Percentiles rank a stretch among this genome's conserved stretches.
Evolutionary conservation across 2,329 filamentous ascomycete species (phyloP).

Genomic region (Sclerotinia spermophila): DNA sequence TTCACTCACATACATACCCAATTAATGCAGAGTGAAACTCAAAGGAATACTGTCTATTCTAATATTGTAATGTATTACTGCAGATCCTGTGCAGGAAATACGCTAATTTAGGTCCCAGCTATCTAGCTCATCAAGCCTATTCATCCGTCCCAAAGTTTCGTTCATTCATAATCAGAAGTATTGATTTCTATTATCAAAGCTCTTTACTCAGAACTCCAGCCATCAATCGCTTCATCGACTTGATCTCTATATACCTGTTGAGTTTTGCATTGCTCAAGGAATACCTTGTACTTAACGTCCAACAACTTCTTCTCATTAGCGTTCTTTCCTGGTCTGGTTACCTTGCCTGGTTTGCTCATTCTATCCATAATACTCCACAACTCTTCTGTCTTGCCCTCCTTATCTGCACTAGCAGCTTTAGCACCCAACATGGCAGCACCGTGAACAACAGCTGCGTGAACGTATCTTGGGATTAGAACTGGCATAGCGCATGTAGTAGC

Average conservation of each 20-base stretch:
- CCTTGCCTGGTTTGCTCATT: constrained; percentile 89
- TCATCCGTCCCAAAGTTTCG: background rate
- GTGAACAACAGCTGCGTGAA: constrained; percentile 92
- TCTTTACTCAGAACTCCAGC: constrained; percentile 38
- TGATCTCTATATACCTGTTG: constrained; percentile 79
- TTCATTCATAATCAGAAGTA: constrained; percentile 2
- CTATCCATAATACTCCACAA: constrained; percentile 97
- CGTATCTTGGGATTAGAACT: constrained; percentile 88
- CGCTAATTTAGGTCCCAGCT: background rate
- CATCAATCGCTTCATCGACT: constrained; percentile 60
- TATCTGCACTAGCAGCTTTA: constrained; percentile 85
- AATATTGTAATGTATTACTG: background rate
- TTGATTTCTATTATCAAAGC: background rate
- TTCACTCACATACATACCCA: background rate
- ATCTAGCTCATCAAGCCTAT: background rate
- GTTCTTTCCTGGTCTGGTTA: constrained; percentile 72
- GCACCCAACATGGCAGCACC: constrained; percentile 98
- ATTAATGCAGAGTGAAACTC: too few species aligned
- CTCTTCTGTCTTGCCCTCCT: constrained; percentile 74
- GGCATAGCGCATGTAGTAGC: constrained; percentile 89
- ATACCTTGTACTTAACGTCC: constrained; percentile 89
- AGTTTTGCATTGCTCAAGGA: constrained; percentile 83
- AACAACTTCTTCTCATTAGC: constrained; percentile 73
- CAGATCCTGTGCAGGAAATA: background rate
- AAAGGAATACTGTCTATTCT: background rate